These are phyloP conservation scores for Stagonosporopsis cucurbitacearum DNA, from an alignment of 2,329 filamentous ascomycete species.

Conservation along the genomic window DNA sequence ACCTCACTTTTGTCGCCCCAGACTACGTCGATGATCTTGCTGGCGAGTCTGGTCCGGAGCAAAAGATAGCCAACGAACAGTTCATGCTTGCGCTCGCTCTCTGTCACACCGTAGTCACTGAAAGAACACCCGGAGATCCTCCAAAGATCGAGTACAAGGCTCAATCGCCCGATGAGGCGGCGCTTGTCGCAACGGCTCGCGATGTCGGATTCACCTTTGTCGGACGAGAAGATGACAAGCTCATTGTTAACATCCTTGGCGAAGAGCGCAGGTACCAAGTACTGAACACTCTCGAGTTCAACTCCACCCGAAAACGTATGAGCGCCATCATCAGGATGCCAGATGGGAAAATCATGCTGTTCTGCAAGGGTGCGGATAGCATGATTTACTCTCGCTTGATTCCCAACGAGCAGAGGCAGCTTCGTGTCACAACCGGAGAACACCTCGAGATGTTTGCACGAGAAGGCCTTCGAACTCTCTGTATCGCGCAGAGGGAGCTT, in stretches of 20 bases:
- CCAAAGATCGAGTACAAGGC: slow-evolving; percentile 95
- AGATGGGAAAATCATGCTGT: slow-evolving; percentile 83
- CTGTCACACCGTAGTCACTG: slow-evolving; percentile 96
- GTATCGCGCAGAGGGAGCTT: slow-evolving; percentile 84
- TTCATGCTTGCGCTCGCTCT: slow-evolving; percentile 96
- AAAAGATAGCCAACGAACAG: slow-evolving; percentile 78
- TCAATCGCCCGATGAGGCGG: slow-evolving; percentile 95
- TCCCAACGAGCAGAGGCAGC: slow-evolving; percentile 82
- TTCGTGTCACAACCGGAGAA: slow-evolving; percentile 83
- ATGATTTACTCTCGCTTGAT: slow-evolving; percentile 93
- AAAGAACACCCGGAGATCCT: slow-evolving; percentile 85
- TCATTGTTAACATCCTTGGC: slow-evolving; percentile 86
- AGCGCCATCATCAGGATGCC: slow-evolving; percentile 97
- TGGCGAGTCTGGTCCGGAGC: slow-evolving; percentile 76
- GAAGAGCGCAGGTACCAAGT: slow-evolving; percentile 84
- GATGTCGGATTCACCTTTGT: slow-evolving; percentile 96
- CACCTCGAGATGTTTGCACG: slow-evolving; percentile 97
- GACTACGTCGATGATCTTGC: slow-evolving; percentile 85
- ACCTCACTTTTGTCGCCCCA: slow-evolving; percentile 89
- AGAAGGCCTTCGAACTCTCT: slow-evolving; percentile 92
- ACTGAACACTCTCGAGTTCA: slow-evolving; percentile 96
- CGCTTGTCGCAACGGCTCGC: slow-evolving; percentile 89
- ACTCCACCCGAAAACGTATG: slow-evolving; percentile 96
- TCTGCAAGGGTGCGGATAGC: slow-evolving; percentile 97
- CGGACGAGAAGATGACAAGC: slow-evolving; percentile 77